Evolutionary conservation across 2,329 filamentous ascomycete genomes (phyloP), one percentile per base, ranked within the genome.

Genomic region (Penicillium freii): DNA sequence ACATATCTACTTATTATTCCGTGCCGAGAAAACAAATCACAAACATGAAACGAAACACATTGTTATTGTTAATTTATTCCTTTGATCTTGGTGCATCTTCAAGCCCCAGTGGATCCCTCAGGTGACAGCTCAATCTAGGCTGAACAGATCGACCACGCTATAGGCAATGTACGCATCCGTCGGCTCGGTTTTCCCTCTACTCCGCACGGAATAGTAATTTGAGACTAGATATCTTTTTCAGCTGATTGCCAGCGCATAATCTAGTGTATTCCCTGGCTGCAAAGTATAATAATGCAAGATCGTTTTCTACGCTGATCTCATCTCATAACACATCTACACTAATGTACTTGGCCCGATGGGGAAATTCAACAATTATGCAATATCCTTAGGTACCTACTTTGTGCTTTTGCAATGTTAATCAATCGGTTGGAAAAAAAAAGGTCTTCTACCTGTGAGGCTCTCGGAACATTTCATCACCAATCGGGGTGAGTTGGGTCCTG

Each of bases 41-140:
- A 6, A 31, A 31, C 11, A 23, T 31, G 29, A 31, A 31, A 13
- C 25, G 27, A 38, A 33, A 40, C 10, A 11, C 15, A 44, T 23
- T 43, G n/a, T 25, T 17, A 39, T n/a, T 17, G 13, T 23, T 29
- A 19, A 47, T n/a, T 17, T 11, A 8, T 23, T 33, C 11, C 19
- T 17, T 45, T 34, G 33, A 40, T 33, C 39, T 15, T 23, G 52
- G 29, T 51, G 25, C 42, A 52, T 43, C 31, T 51, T 25, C 42
- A 53, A 56, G 54, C 42, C 54, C 50, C 47, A 56, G 49, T 57
- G 54, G 54, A 43, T 53, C 49, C 43, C 25, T 1, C 31, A 29
- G 21, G 33, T 45, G 38, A 56, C 47, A 45, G 40, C 33, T 56
- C 49, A 56, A 43, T 17, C 36, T 19, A 46, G 48, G 33, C 51